Evolutionary conservation across 345 rosid genomes (phyloP), one percentile per base, ranked within the genome.

Genomic region (Moricandia moricandioides): DNA sequence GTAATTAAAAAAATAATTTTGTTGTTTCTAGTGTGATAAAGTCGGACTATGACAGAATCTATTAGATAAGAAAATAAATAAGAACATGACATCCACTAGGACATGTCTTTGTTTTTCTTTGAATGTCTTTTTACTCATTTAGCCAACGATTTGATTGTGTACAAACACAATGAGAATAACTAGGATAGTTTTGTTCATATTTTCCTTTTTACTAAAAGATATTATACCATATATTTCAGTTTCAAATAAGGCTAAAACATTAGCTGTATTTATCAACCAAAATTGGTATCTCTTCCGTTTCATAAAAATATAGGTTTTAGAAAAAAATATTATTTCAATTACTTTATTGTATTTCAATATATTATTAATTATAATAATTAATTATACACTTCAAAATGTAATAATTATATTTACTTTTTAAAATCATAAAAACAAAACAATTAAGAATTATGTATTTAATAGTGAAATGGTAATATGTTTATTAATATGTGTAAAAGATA

Each of bases 11-110:
- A 27, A 27, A 18, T 39, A 68, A 54, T n/a, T n/a, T n/a, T 12
- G 16, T 61, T 75, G 69, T 75, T 69, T 69, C 69, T 75, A 75
- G 57, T 37, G 56, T 14, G 64, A 75, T 37, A 69, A 69, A 75
- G 73, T 68, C 45, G 34, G 45, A 14, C 16, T 47, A 13, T 14
- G 61, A 47, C 40, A 34, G n/a, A 17, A 31, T 31, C 66, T 49
- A 43, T 21, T 45, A 66, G 56, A 64, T 39, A 9, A 54, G 4
- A 3, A 71, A 62, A 49, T 13, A 21, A 31, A 26, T 16, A 62
- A 12, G 18, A 76, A 62, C 79, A 76, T 69, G 79, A 69, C 79
- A 76, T 69, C 79, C 74, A 69, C 79, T 60, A 11, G 12, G 62
- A 8, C 13, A 57, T 74, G 51, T 37, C 4, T 27, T 60, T 7